Conservation (phyloP, 1,139 yeast genomes). For the Lodderomyces jiufengensis region DNA sequence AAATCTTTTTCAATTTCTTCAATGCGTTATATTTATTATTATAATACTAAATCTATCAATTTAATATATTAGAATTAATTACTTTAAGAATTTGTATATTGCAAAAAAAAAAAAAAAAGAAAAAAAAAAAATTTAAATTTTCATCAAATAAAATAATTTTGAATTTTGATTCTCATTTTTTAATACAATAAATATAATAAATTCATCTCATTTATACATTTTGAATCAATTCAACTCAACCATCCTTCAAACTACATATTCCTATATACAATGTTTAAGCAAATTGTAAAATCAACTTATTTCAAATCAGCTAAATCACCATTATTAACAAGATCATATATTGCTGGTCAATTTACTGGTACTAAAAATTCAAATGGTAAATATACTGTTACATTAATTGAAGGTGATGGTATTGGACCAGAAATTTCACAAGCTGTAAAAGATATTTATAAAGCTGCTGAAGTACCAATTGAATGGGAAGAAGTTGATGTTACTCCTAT, state of each 20-base stretch:
- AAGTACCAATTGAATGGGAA: conserved; percentile 96
- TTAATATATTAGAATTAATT: too few relatives aligned
- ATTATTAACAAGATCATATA: conserved; percentile 40
- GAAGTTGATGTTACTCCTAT: conserved; percentile 94
- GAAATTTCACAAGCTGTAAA: conserved; percentile 94
- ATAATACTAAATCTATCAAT: too few relatives aligned
- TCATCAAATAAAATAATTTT: too few relatives aligned
- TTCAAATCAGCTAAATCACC: conserved; percentile 15
- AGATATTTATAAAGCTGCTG: conserved; percentile 86
- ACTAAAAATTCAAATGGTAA: conserved; percentile 54
- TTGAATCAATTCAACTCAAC: neutral
- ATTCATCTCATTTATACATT: neutral
- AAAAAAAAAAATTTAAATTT: too few relatives aligned
- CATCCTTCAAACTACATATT: neutral
- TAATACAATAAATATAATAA: too few relatives aligned
- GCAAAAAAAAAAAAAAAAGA: too few relatives aligned
- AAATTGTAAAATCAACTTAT: conserved; percentile 31
- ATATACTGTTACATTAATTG: conserved; percentile 91
- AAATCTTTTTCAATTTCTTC: too few relatives aligned
- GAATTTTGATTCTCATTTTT: too few relatives aligned
- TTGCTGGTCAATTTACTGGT: conserved; percentile 52
- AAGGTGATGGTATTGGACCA: conserved; percentile 98
- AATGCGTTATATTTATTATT: too few relatives aligned
- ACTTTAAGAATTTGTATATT: too few relatives aligned
- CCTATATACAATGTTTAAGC: conserved; percentile 37